Conservation (phyloP, 257 asterid genomes). For the Buddleja alternifolia region DNA sequence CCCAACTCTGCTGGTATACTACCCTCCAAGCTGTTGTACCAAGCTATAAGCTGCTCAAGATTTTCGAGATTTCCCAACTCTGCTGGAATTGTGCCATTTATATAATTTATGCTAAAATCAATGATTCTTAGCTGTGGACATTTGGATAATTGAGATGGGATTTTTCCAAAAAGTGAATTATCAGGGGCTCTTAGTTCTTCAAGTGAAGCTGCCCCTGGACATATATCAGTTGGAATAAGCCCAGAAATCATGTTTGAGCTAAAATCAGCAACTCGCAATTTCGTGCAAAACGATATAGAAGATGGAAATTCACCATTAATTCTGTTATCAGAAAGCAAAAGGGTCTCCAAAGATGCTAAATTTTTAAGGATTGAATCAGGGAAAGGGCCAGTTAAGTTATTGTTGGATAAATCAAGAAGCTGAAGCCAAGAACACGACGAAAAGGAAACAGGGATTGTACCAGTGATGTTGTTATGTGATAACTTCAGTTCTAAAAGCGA, state of each 20-base stretch:
- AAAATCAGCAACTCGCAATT: slow-evolving; percentile 59
- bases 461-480: slow-evolving; percentile 77
- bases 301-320: slow-evolving; percentile 72
- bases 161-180: slow-evolving; percentile 61
- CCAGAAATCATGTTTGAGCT: slow-evolving; percentile 81
- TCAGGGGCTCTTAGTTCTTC: slow-evolving; percentile 89
- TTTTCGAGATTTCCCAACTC: slow-evolving; percentile 77
- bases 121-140: slow-evolving; percentile 70
- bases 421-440: slow-evolving; percentile 70
- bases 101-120: slow-evolving; percentile 86
- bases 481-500: slow-evolving; percentile 77
- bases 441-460: slow-evolving; percentile 70
- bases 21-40: slow-evolving; percentile 89
- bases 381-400: slow-evolving; percentile 76
- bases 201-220: slow-evolving; percentile 66
- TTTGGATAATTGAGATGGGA: slow-evolving; percentile 66
- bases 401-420: slow-evolving; percentile 65
- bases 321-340: slow-evolving; percentile 61
- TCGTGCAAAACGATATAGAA: slow-evolving; percentile 78
- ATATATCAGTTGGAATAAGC: slow-evolving; percentile 68
- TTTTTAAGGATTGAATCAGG: slow-evolving; percentile 64
- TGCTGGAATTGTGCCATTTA: slow-evolving; percentile 79
- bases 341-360: slow-evolving; percentile 62
- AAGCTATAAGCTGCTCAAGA: slow-evolving; percentile 86
- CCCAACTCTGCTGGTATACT: slow-evolving; percentile 78